These are phyloP conservation scores for Xylariaceae sp. DNA, from an alignment of 2,329 filamentous ascomycete species.

Conservation along the genomic window DNA sequence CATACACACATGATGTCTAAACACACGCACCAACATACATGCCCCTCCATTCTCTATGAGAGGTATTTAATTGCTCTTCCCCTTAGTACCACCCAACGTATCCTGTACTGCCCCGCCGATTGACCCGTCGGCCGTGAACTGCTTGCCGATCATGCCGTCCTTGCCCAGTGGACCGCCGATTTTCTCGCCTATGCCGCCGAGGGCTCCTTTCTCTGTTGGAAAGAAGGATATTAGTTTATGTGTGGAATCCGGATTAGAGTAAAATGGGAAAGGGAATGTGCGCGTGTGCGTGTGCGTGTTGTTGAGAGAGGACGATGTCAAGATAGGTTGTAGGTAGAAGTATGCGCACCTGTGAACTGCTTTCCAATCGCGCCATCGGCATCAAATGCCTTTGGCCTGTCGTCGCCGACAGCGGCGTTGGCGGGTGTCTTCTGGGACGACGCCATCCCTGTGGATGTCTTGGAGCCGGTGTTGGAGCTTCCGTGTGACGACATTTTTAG, in stretches of 20 bases:
- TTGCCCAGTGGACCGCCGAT: slow-evolving; percentile 50
- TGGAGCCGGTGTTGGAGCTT: slow-evolving; percentile 33
- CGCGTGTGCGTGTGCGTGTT: neutral
- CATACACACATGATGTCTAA: too few relatives aligned
- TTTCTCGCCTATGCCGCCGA: slow-evolving; percentile 50
- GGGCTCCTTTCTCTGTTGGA: slow-evolving; percentile 41
- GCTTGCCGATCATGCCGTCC: slow-evolving; percentile 52
- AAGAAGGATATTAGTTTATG: too few relatives aligned
- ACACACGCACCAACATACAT: too few relatives aligned
- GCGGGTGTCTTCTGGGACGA: slow-evolving; percentile 30
- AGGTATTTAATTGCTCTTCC: slow-evolving; percentile 25
- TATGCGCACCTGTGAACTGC: slow-evolving; percentile 49
- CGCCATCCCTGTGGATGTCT: slow-evolving; percentile 28
- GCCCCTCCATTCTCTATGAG: too few relatives aligned
- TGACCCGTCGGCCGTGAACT: slow-evolving; percentile 52
- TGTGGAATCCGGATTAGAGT: too few relatives aligned
- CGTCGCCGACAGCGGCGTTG: slow-evolving; percentile 29
- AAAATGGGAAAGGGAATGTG: too few relatives aligned
- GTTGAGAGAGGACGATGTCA: too few relatives aligned
- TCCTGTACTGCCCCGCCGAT: slow-evolving; percentile 54
- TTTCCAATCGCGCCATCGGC: slow-evolving; percentile 51
- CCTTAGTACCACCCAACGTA: slow-evolving; percentile 39
- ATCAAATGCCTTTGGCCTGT: slow-evolving; percentile 44
- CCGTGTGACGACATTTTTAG: slow-evolving; percentile 28
- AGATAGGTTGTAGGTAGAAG: neutral